Evolutionary conservation across 192 early-diverging fungal species (phyloP).

Genomic region (Backusella australiensis): DNA sequence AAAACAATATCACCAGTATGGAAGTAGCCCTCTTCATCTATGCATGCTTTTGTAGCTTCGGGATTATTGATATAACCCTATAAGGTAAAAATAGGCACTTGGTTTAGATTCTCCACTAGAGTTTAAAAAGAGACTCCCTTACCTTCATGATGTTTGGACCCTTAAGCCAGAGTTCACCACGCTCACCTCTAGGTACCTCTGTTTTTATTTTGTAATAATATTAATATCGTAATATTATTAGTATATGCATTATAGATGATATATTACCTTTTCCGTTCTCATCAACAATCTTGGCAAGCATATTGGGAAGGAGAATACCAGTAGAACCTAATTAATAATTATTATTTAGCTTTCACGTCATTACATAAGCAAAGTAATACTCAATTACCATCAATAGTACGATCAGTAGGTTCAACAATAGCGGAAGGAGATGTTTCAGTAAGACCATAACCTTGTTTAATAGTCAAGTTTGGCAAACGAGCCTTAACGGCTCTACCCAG

Average conservation of each 20-base stretch:
- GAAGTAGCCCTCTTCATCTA: constrained; percentile 75
- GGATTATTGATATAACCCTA: constrained; percentile 79
- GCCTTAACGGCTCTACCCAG: constrained; percentile 34
- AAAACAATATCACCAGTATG: constrained; percentile 83
- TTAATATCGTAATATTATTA: background rate
- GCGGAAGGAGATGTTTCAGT: constrained; percentile 66
- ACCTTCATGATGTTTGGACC: constrained; percentile 79
- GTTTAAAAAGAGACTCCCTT: background rate
- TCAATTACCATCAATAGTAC: constrained; percentile 34
- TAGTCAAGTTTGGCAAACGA: constrained; percentile 19
- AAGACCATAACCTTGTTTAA: constrained; percentile 72
- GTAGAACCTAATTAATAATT: constrained; percentile 45
- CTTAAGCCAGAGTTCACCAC: constrained; percentile 80
- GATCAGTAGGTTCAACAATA: constrained; percentile 29
- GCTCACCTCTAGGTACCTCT: constrained; percentile 51
- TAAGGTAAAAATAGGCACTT: background rate
- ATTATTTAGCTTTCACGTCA: background rate
- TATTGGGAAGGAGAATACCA: constrained; percentile 70
- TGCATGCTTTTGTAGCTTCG: constrained; percentile 65
- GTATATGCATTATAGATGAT: background rate
- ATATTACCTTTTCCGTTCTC: constrained; percentile 55
- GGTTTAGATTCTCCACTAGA: background rate
- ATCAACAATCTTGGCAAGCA: constrained; percentile 73
- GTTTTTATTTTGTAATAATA: background rate
- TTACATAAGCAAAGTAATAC: background rate